Conservation (phyloP, 2,329 filamentous ascomycete genomes). For the Parasarocladium wereldwijsianum region DNA sequence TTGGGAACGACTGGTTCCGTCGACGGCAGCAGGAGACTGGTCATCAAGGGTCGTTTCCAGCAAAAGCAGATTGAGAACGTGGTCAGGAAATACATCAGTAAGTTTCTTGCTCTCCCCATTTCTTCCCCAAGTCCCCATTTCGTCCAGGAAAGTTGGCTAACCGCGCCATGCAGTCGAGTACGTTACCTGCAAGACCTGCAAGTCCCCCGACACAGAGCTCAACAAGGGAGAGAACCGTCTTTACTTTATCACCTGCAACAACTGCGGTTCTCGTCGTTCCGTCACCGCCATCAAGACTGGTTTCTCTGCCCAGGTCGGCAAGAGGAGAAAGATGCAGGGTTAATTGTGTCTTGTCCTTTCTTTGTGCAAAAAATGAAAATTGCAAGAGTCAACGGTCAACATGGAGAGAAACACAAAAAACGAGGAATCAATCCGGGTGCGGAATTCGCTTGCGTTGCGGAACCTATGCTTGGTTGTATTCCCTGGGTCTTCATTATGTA, state of each 20-base stretch:
- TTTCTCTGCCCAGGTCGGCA: slow-evolving; percentile 99
- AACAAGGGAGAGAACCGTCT: slow-evolving; percentile 98
- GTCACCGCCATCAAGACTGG: slow-evolving; percentile 98
- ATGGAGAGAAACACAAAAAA: no score
- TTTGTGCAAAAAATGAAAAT: no score
- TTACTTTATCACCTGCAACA: slow-evolving; percentile 94
- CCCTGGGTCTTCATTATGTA: no score
- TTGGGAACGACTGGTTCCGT: slow-evolving; percentile 94
- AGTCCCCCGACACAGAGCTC: slow-evolving; percentile 85
- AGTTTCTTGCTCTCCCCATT: slow-evolving; percentile 19
- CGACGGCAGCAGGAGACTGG: slow-evolving; percentile 79
- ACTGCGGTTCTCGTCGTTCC: slow-evolving; percentile 66
- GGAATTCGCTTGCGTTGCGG: no score
- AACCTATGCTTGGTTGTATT: no score
- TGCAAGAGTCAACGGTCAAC: no score
- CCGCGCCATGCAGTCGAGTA: slow-evolving; percentile 56
- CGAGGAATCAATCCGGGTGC: no score
- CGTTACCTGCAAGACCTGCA: slow-evolving; percentile 97
- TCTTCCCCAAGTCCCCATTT: not conserved
- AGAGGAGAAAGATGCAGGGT: slow-evolving; percentile 87
- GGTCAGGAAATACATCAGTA: slow-evolving; percentile 85
- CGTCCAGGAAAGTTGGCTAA: slow-evolving; percentile 12
- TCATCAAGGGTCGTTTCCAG: slow-evolving; percentile 99
- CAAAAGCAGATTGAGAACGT: slow-evolving; percentile 99
- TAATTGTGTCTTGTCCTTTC: slow-evolving; percentile 28